Conservation (phyloP, 164 flowering plant species). For the Tetrastigma voinierianum region DNA sequence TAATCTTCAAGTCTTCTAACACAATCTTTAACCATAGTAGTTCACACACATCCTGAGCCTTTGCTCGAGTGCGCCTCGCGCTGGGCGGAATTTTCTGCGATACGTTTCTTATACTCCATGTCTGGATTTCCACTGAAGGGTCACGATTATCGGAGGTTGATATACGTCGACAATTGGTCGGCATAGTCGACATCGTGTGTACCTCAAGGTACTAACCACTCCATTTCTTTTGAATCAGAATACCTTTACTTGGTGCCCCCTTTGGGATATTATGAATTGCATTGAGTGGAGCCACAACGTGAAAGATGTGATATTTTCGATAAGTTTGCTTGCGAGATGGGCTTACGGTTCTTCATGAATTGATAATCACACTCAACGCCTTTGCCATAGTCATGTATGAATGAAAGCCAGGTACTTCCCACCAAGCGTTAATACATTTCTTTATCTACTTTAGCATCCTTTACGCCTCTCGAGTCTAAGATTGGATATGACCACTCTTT, state of each 20-base stretch:
- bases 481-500: not conserved
- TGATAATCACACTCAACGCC: constrained; percentile 1
- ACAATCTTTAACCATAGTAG: too few relatives aligned
- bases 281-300: too few relatives aligned
- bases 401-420: constrained; percentile 2
- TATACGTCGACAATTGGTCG: not conserved
- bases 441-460: not conserved
- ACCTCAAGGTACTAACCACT: too few relatives aligned
- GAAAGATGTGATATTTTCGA: too few relatives aligned
- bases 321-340: not conserved
- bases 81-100: too few relatives aligned
- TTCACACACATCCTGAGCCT: too few relatives aligned
- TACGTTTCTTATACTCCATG: too few relatives aligned
- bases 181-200: constrained; percentile 2
- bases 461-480: not conserved
- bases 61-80: too few relatives aligned
- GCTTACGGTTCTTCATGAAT: constrained; percentile 9
- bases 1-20: too few relatives aligned
- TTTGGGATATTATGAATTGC: too few relatives aligned
- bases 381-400: constrained; percentile 3
- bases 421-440: not conserved
- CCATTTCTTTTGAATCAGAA: too few relatives aligned
- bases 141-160: constrained; percentile 7
- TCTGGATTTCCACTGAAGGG: not conserved
- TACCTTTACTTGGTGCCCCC: constrained; percentile 5